A percentile compares a stretch with the other conserved stretches of the same genome.
Conservation (phyloP, 108 stramenopile genomes). For the Skeletonema costatum region DNA sequence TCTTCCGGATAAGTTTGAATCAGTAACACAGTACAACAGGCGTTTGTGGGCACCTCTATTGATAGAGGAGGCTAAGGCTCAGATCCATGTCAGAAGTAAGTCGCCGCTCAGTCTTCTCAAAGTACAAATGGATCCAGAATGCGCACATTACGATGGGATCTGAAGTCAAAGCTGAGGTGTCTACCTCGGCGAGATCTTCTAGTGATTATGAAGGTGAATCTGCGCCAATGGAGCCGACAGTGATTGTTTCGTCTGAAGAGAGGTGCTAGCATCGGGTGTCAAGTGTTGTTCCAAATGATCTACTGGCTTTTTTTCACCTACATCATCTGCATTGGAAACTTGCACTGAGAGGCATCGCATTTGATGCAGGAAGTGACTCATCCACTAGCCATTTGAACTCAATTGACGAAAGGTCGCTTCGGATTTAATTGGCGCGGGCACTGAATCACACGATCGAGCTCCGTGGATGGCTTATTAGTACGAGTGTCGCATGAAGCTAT, state of each 20-base stretch:
- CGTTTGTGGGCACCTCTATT: slow-evolving; percentile 53
- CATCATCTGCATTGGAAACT: slow-evolving; percentile 23
- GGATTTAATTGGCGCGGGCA: slow-evolving; percentile 49
- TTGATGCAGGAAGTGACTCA: background rate
- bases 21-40: slow-evolving; percentile 43
- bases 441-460: slow-evolving; percentile 35
- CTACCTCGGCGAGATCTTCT: slow-evolving; percentile 21
- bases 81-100: slow-evolving; percentile 50
- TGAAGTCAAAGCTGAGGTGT: slow-evolving; percentile 28
- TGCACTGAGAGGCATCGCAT: slow-evolving; percentile 36
- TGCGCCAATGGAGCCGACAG: slow-evolving; percentile 28
- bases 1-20: slow-evolving; percentile 52
- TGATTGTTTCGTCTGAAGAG: slow-evolving; percentile 23
- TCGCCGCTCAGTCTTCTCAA: slow-evolving; percentile 36
- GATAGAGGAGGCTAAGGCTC: slow-evolving; percentile 54
- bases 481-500: slow-evolving; percentile 38
- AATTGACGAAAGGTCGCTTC: slow-evolving; percentile 29
- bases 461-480: slow-evolving; percentile 40
- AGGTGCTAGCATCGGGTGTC: slow-evolving; percentile 26
- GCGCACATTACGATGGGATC: slow-evolving; percentile 15
- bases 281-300: slow-evolving; percentile 32
- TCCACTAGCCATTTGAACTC: background rate
- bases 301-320: slow-evolving; percentile 39
- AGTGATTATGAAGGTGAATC: background rate
- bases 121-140: slow-evolving; percentile 23